Conservation (phyloP, 2,329 filamentous ascomycete genomes). For the Fusarium chaquense region DNA sequence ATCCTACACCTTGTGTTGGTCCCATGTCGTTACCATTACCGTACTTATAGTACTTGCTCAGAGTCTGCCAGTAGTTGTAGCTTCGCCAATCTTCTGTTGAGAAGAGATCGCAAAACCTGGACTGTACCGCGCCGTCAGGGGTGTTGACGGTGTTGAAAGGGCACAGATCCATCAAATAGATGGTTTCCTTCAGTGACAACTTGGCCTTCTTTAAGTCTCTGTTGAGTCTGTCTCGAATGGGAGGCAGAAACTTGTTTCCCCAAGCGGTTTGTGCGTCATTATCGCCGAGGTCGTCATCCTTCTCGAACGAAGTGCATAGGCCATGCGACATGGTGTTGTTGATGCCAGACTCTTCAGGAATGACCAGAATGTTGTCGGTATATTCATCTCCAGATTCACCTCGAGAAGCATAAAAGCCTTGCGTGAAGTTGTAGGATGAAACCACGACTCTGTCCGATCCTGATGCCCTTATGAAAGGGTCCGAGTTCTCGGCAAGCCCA, state of each 20-base stretch:
- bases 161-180: constrained; percentile 89
- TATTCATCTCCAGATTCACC: constrained; percentile 56
- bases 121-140: constrained; percentile 61
- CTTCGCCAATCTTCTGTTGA: constrained; percentile 76
- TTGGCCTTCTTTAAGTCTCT: constrained; percentile 74
- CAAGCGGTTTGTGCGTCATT: constrained; percentile 67
- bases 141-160: constrained; percentile 84
- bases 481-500: constrained; percentile 65
- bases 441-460: constrained; percentile 77
- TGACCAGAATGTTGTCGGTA: constrained; percentile 70
- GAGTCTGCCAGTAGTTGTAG: constrained; percentile 84
- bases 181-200: constrained; percentile 70
- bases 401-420: constrained; percentile 73
- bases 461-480: constrained; percentile 79
- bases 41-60: constrained; percentile 89
- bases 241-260: constrained; percentile 71
- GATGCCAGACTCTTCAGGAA: constrained; percentile 72
- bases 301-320: constrained; percentile 77
- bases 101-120: constrained; percentile 83
- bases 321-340: constrained; percentile 89
- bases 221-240: constrained; percentile 78
- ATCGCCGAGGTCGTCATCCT: constrained; percentile 64
- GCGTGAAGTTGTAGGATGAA: constrained; percentile 80
- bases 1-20: constrained; percentile 88
- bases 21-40: constrained; percentile 82